Percentiles rank a stretch among this genome's conserved stretches.
These are phyloP conservation scores for Penicillium bialowiezense DNA, from an alignment of 495 filamentous ascomycete genomes.

Conservation along the genomic window DNA sequence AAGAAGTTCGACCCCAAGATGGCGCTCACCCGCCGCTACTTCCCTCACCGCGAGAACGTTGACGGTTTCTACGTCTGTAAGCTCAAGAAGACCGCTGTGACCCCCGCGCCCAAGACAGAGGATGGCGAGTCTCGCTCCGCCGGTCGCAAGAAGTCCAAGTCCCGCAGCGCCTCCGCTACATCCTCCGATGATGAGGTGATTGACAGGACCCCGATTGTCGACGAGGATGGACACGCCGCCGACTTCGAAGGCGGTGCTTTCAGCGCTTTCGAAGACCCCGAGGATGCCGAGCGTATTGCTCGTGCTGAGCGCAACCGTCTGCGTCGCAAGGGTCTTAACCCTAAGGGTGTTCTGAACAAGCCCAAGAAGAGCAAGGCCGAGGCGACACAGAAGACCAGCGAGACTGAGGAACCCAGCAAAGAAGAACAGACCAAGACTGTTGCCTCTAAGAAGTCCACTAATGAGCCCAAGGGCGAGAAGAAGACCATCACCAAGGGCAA, in stretches of 20 bases:
- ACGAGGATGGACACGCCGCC: constrained; percentile 32
- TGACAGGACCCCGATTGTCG: constrained; percentile 49
- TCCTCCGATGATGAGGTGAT: constrained; percentile 26
- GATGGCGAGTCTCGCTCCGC: constrained; percentile 17
- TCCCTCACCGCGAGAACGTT: constrained; percentile 93
- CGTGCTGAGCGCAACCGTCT: constrained; percentile 55
- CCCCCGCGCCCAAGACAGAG: constrained; percentile 52
- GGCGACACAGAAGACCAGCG: constrained; percentile 8
- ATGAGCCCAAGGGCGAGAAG: constrained; percentile 16
- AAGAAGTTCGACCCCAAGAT: constrained; percentile 86
- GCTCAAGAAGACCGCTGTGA: constrained; percentile 86
- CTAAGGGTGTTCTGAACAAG: constrained; percentile 53
- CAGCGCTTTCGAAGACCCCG: constrained; percentile 64
- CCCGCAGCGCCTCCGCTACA: constrained; percentile 14
- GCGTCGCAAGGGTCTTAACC: constrained; percentile 65
- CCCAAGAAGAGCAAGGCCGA: constrained; percentile 31
- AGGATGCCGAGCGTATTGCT: constrained; percentile 58
- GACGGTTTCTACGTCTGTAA: constrained; percentile 99
- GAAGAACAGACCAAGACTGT: constrained; percentile 9
- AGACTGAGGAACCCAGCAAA: constrained; percentile 1
- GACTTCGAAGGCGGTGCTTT: constrained; percentile 50
- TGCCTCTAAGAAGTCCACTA: constrained; percentile 13
- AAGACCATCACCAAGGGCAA: constrained; percentile 14
- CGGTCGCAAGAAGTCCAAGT: constrained; percentile 7
- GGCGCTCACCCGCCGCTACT: constrained; percentile 83